Evolutionary conservation across 805 yeast species (phyloP).

Genomic region (Sugiyamaella boreocaroliniensis): DNA sequence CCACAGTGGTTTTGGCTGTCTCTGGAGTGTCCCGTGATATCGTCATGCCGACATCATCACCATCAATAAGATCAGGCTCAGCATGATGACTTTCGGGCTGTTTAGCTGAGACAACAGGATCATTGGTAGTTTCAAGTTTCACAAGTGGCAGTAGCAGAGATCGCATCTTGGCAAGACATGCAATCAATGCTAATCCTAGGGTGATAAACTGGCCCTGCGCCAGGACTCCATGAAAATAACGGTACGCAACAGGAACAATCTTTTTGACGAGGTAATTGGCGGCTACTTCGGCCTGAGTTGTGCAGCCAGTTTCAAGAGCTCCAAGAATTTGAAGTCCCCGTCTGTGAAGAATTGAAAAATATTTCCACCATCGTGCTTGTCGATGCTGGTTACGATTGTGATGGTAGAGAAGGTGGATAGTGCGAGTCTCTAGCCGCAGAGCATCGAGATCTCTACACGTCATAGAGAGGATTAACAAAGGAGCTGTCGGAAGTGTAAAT

Average conservation of each 20-base stretch:
- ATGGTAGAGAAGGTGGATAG: slow-evolving; percentile 59
- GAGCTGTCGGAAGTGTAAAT: background rate
- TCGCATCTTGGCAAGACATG: slow-evolving; percentile 43
- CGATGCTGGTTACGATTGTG: slow-evolving; percentile 74
- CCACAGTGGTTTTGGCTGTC: background rate
- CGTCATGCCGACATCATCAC: background rate
- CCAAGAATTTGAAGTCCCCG: slow-evolving; percentile 22
- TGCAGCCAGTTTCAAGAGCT: background rate
- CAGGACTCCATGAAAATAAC: slow-evolving; percentile 58
- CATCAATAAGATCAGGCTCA: background rate
- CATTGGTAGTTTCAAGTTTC: background rate
- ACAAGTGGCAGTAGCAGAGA: slow-evolving; percentile 13
- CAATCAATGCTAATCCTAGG: slow-evolving; percentile 64
- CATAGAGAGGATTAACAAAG: background rate
- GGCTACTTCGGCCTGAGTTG: slow-evolving; percentile 1
- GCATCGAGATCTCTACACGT: slow-evolving; percentile 1
- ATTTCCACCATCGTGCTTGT: slow-evolving; percentile 69
- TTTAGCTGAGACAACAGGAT: background rate
- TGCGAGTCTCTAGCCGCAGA: slow-evolving; percentile 45
- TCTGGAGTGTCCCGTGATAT: background rate
- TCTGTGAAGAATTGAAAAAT: slow-evolving; percentile 57
- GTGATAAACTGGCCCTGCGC: slow-evolving; percentile 72
- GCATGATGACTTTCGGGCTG: background rate
- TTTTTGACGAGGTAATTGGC: slow-evolving; percentile 31
- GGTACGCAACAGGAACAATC: slow-evolving; percentile 44